Evolutionary conservation across 2,329 filamentous ascomycete species (phyloP), one percentile per base, ranked within the genome.

Genomic region (Madurella fahalii): DNA sequence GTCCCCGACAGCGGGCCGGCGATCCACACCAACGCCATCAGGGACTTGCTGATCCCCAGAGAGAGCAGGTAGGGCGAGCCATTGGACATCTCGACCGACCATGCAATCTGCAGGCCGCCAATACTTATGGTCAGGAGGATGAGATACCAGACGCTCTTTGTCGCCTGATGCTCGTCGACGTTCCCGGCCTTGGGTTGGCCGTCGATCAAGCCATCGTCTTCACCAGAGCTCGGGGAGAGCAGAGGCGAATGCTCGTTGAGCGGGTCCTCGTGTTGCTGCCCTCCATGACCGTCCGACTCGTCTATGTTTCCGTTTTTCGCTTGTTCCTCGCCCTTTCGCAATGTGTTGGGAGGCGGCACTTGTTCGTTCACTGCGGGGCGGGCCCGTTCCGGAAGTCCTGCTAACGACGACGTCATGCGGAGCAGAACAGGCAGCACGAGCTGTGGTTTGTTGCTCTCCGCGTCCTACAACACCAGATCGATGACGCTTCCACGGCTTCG

Each of bases 41-140:
- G 73, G 39, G 88, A 87, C 74, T 93, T 92, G 78, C 85, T 90
- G 71, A 94, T 79, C 11, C 89, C 89, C 31, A 94, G 80, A 1
- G 89, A 91, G 40, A 93, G 75, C 40, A 94, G 75, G 66, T 88
- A 94, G 5, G 89, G 89, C 50, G 93, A 96, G 63, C 92, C 92
- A 74, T 95, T 93, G 51, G 91, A 95, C 41, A 96, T 78, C 71
- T 97, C 93, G 41, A 96, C 91, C 1, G 92, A 92, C 93, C 93
- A 97, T 30, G 93, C 91, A 63, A 97, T 88, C 73, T 97, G 93
- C 58, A 97, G 76, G 20, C 90, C 93, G 57, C 90, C 90, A 62
- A 96, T 89, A 67, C 89, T 85, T 58, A 96, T 77, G 7, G 93
- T 96, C 70, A 97, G 75, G 58, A 96, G 75, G 62, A 95, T 82